Evolutionary conservation across 148 eudicot species (phyloP), one percentile per base, ranked within the genome.

Genomic region (Cornus controversa): DNA sequence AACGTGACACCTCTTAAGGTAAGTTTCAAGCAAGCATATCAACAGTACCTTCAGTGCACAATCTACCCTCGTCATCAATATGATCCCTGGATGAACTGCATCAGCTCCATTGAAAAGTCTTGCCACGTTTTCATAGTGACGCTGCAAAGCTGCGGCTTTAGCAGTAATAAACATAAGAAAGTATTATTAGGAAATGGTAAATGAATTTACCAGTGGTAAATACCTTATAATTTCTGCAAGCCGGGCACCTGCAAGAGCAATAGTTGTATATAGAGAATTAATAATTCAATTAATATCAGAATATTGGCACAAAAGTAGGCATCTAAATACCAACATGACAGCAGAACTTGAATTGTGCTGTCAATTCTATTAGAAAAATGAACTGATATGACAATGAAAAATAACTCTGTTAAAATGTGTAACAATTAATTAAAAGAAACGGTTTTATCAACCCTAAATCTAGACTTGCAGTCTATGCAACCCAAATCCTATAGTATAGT

Each of bases 181-280:
- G 13, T 10, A n/a, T 34, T 25, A 29, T 53, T 60, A 60, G 64
- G 50, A 69, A 47, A 80, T 10, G 3, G 31, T 40, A 40, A 67
- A 63, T 20, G 75, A 24, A 31, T 31, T 31, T 31, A 31, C 34
- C 27, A 65, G 11, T 69, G 82, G 53, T 36, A 18, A 24, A 65
- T 85, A 91, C 98, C 94, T 95, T 95, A 81, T 95, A 95, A 60
- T 95, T 95, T 90, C 98, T 87, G 86, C 98, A 95, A 78, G 98
- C 97, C 26, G 98, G 98, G 75, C 97, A 93, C 98, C 98, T 95
- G 87, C 75, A 82, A 87, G 72, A 82, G 20, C 76, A 85, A 72
- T 42, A 50, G 63, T 47, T 80, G 70, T 66, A 69, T 78, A 70
- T 28, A 84, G 69, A 76, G 37, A 79, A 60, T 77, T 14, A 60